A percentile compares a stretch with the other conserved stretches of the same genome.
phyloP scores from a whole-genome alignment of 352 stramenopile genomes.

The Thraustotheca clavata region DNA sequence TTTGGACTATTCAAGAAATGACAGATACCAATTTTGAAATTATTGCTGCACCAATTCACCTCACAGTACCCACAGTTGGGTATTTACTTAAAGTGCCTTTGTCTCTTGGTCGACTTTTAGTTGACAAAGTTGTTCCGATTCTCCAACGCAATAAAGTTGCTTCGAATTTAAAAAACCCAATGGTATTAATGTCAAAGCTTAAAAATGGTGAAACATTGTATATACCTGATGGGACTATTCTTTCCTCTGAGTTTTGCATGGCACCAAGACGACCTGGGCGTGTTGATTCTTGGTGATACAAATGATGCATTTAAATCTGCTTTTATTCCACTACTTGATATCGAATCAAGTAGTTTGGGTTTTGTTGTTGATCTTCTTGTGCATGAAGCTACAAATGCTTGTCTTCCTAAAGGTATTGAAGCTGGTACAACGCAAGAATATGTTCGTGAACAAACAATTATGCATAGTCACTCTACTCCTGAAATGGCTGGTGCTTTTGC shows the following conservation, averaged over 20 bases:
- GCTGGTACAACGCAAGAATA: constrained; percentile 16
- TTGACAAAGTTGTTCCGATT: constrained; percentile 44
- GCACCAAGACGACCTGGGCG: constrained; percentile 39
- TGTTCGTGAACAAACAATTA: neutral
- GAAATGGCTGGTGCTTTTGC: constrained; percentile 75
- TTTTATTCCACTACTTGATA: neutral
- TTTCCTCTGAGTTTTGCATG: constrained; percentile 49
- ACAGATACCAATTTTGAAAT: neutral
- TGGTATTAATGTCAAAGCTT: neutral
- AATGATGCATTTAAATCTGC: constrained; percentile 34
- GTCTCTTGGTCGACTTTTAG: constrained; percentile 42
- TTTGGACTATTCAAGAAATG: neutral
- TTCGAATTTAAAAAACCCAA: constrained; percentile 24
- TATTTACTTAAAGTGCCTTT: constrained; percentile 70
- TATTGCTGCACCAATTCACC: constrained; percentile 69
- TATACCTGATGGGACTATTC: constrained; percentile 8
- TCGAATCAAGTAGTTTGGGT: no score
- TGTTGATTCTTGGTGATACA: constrained; percentile 82
- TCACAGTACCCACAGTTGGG: constrained; percentile 72
- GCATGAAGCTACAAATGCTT: constrained; percentile 83
- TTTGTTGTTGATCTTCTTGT: constrained; percentile 74
- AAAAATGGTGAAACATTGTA: neutral
- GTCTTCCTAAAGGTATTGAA: constrained; percentile 14
- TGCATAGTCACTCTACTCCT: constrained; percentile 78
- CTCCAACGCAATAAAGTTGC: constrained; percentile 41